Evolutionary conservation across 305 asterid species (phyloP), one percentile per base, ranked within the genome.

Genomic region (Fraxinus baroniana): DNA sequence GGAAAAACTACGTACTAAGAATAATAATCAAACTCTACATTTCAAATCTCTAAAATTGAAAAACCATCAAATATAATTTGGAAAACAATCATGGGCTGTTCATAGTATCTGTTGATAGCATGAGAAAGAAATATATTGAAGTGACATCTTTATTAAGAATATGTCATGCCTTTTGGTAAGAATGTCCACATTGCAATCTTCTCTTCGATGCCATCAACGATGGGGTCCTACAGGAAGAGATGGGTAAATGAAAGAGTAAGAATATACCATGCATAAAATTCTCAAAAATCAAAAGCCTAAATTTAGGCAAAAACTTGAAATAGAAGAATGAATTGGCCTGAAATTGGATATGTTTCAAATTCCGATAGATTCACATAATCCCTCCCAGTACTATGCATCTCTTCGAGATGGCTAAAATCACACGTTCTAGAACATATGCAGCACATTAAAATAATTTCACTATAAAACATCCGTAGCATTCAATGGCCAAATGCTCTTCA

Each of bases 111-210:
- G 77, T 49, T 8, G 60, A 64, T 7, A 79, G 80, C 81, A 75
- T 28, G 57, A 49, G 39, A 37, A 28, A 80, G 60, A 1, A 83
- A 62, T 73, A 46, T 62, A 33, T 70, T 22, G 71, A 64, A 86
- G 41, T 70, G 78, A 17, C 9, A 76, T 24, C 4, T 18, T 77
- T 41, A 64, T 76, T 55, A 0, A 46, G 22, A 41, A 39, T 13
- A 77, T 10, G 70, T 4, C 79, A 81, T 52, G 93, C 98, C 98
- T 92, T 90, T 93, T 33, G 98, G 99, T 82, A 96, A 90, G 86
- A 96, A 96, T 55, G 98, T 89, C 99, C 99, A 96, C 4, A 94
- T 90, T 3, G 98, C 87, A 85, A 96, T 94, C 92, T 96, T 96
- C 68, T 94, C 99, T 91, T 96, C 98, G 83, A 96, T 96, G 87